Percentiles rank a stretch among this genome's conserved stretches.
These are phyloP conservation scores for Tephrocybe sp. DNA, from an alignment of 768 basidiomycete species.

Conservation along the genomic window DNA sequence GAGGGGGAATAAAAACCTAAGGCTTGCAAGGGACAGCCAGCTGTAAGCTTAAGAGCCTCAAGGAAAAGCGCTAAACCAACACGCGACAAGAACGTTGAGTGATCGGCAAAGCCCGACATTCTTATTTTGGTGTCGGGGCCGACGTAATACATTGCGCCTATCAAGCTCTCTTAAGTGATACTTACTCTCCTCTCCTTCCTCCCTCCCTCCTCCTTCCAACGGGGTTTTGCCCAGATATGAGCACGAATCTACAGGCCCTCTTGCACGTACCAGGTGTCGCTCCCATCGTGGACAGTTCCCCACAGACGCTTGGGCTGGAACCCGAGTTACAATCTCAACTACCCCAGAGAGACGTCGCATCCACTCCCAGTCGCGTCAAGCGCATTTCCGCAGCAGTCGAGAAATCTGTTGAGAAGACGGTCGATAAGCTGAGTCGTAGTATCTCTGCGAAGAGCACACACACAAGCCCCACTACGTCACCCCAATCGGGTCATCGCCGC, in stretches of 20 bases:
- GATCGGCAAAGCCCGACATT: constrained; percentile 17
- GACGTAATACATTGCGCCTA: background rate
- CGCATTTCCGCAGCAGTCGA: constrained; percentile 47
- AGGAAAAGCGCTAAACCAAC: constrained; percentile 11
- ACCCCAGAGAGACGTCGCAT: constrained; percentile 23
- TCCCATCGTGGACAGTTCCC: constrained; percentile 30
- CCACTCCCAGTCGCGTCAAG: constrained; percentile 47
- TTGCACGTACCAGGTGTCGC: constrained; percentile 20
- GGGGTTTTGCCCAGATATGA: constrained; percentile 18
- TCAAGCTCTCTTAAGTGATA: background rate
- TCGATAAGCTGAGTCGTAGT: constrained; percentile 64
- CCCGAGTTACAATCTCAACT: constrained; percentile 23
- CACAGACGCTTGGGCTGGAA: constrained; percentile 26
- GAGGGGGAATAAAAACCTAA: constrained; percentile 19
- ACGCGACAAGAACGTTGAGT: constrained; percentile 30
- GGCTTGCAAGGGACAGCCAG: constrained; percentile 17
- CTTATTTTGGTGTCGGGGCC: background rate
- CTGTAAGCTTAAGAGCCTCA: constrained; percentile 15
- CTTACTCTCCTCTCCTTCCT: constrained; percentile 6
- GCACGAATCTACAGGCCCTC: constrained; percentile 22
- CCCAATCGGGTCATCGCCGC: constrained; percentile 41
- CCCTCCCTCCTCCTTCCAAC: constrained; percentile 1
- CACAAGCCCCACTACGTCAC: constrained; percentile 26
- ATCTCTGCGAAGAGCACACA: constrained; percentile 37
- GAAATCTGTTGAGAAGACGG: constrained; percentile 50